Evolutionary conservation across 331 rosid genomes (phyloP).

Genomic region (Saraca asoca): DNA sequence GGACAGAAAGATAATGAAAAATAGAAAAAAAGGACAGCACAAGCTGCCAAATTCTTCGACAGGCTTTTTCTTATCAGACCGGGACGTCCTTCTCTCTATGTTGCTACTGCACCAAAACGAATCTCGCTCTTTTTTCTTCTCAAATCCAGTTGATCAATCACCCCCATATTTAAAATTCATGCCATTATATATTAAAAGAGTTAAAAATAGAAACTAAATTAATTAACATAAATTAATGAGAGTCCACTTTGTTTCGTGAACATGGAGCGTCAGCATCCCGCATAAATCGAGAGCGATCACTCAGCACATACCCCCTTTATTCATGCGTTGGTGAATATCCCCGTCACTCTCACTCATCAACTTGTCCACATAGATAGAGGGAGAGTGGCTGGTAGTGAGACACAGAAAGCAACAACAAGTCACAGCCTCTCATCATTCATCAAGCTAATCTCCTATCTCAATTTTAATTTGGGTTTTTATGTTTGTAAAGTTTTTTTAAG

Average conservation of each 20-base stretch:
- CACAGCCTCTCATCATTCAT: neutral
- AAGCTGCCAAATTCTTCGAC: conserved; percentile 57
- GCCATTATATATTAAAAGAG: neutral
- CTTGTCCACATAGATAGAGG: neutral
- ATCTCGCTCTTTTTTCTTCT: conserved; percentile 41
- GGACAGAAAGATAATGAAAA: conserved; percentile 35
- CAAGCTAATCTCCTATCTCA: neutral
- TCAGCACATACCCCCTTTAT: conserved; percentile 38
- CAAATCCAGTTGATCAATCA: conserved; percentile 10
- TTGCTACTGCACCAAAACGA: conserved; percentile 43
- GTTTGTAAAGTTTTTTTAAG: neutral
- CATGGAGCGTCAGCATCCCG: conserved; percentile 42
- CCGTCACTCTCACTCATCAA: neutral
- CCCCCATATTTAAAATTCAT: conserved; percentile 15
- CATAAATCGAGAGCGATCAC: conserved; percentile 40
- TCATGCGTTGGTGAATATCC: conserved; percentile 40
- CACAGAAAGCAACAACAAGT: neutral
- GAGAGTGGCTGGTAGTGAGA: neutral
- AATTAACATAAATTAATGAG: conserved; percentile 20
- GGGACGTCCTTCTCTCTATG: conserved; percentile 23
- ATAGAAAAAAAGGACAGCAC: conserved; percentile 48
- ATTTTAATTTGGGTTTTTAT: neutral
- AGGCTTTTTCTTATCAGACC: conserved; percentile 32
- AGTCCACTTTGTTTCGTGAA: conserved; percentile 41
- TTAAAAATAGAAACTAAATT: neutral